These are phyloP conservation scores for Hammondia hammondi DNA, from an alignment of 169 alveolate species.

Conservation along the genomic window DNA sequence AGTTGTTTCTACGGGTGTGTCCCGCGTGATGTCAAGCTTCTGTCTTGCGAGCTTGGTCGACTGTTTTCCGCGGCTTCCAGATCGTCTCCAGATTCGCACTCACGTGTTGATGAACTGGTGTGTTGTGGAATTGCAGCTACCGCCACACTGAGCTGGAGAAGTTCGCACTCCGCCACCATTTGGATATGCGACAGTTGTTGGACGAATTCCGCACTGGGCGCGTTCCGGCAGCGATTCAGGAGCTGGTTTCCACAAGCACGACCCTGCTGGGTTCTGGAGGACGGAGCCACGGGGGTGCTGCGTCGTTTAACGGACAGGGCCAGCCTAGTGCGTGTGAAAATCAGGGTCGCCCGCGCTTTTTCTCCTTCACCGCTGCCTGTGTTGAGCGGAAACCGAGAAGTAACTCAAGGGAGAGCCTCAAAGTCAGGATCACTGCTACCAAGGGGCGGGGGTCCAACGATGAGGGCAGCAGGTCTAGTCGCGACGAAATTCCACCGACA, in stretches of 20 bases:
- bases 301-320: background rate
- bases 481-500: background rate
- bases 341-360: background rate
- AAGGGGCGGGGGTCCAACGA: background rate
- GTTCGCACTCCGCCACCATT: constrained; percentile 55
- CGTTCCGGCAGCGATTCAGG: constrained; percentile 30
- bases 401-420: background rate
- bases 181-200: constrained; percentile 47
- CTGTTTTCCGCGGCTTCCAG: no score
- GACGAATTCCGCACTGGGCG: constrained; percentile 53
- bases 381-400: constrained; percentile 21
- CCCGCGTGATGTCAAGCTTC: no score
- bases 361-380: constrained; percentile 19
- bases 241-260: background rate
- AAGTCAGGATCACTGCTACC: background rate
- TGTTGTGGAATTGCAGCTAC: constrained; percentile 40
- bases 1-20: no score
- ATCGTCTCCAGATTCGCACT: no score
- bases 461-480: background rate
- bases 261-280: background rate
- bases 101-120: no score
- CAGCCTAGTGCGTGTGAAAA: background rate
- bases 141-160: constrained; percentile 62
- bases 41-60: no score
- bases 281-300: background rate